These are phyloP conservation scores for Pharus latifolius DNA, from an alignment of 176 grass and related monocot genomes.

Conservation along the genomic window DNA sequence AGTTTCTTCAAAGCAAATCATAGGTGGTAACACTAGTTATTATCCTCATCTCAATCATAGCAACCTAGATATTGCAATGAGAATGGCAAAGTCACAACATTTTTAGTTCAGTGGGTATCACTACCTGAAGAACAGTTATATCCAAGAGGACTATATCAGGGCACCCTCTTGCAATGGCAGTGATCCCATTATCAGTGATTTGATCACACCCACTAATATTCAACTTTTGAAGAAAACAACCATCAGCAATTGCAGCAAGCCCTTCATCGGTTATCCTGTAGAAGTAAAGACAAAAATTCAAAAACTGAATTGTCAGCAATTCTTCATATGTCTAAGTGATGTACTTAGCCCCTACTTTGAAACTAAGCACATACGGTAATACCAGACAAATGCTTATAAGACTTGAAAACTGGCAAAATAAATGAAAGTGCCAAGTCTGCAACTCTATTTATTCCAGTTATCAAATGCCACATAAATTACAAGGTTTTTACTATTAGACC, in stretches of 20 bases:
- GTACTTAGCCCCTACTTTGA: not conserved
- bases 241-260: constrained; percentile 54
- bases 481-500: not conserved
- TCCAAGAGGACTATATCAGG: constrained; percentile 68
- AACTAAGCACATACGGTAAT: no score
- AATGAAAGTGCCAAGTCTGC: no score
- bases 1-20: no score
- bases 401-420: no score
- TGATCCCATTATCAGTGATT: constrained; percentile 65
- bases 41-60: no score
- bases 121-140: constrained; percentile 73
- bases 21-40: no score
- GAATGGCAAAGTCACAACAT: no score
- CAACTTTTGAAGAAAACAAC: constrained; percentile 56
- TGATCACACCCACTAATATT: constrained; percentile 58
- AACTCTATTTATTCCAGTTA: not conserved
- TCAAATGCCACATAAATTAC: not conserved
- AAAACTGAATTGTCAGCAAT: not conserved
- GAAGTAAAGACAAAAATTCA: not conserved
- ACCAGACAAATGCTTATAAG: no score
- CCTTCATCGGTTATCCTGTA: constrained; percentile 67
- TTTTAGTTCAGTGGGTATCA: no score
- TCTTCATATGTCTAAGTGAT: not conserved
- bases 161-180: constrained; percentile 64
- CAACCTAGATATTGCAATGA: no score